Base-by-base conservation (phyloP, 83 land plant genomes). In the Picea mariana region DNA sequence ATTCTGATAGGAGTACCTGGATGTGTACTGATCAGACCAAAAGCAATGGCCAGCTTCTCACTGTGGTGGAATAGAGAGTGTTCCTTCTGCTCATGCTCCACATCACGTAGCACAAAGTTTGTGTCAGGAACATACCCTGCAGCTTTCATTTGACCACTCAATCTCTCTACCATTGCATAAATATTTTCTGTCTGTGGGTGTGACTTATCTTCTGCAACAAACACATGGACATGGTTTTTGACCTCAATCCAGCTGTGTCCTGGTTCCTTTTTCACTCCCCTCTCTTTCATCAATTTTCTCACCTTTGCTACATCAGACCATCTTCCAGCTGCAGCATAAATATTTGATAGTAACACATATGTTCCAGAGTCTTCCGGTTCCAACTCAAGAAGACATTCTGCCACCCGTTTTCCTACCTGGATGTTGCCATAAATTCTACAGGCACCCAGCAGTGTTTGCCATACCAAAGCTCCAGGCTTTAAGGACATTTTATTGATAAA, bases 401-500 rank as follows among this genome's bases (percentile, higher is more conserved):
- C 92, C 27, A 86, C 88, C 78, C 65, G 64, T 61, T 40, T 24
- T 23, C 90, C 92, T 80, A 90, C 40, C 9, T 86, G 88, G 64
- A 88, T 63, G 47, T 88, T 85, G 44, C 83, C 80, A 78, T 88
- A 87, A 77, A 85, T 77, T 62, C 86, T 83, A 63, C 92, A 90
- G 2, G 89, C 89, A 7, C 92, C 89, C 38, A 90, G 83, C 61
- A 90, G 13, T 1, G 92, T 89, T 67, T 82, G 84, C 89, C 89
- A 90, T 23, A 76, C 80, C 27, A 88, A 67, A 24, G 81, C 81
- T 44, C 85, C 84, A 12, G 86, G 86, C 38, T 87, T 47, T 17
- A 83, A 76, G 59, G 85, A 75, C 86, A 90, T 81, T 23, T 62
- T 81, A 5, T 44, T 59, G n/a, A 90, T 84, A 23, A 90, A 79